Conservation (phyloP, 495 filamentous ascomycete species). For the Aspergillus bridgeri region DNA sequence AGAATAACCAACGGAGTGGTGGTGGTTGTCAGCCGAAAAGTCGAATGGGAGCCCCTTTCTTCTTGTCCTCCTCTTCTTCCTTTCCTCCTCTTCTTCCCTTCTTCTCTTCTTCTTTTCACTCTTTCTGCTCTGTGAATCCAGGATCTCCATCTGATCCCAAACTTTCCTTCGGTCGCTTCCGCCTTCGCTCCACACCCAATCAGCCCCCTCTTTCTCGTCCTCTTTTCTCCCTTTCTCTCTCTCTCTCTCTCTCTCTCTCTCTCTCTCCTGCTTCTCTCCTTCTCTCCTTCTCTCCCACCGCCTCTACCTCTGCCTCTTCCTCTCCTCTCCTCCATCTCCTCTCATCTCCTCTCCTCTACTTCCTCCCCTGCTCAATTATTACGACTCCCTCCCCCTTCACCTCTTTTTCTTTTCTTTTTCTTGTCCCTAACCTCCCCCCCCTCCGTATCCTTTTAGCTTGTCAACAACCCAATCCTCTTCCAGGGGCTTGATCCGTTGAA, state of each 20-base stretch:
- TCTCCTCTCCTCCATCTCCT: conserved; percentile 10
- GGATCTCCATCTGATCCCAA: too few relatives aligned
- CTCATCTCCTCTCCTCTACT: conserved; percentile 12
- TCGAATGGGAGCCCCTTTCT: too few relatives aligned
- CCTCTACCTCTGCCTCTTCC: conserved; percentile 20
- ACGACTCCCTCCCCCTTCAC: too few relatives aligned
- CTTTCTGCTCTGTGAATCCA: conserved; percentile 18
- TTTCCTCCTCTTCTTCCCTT: conserved; percentile 16
- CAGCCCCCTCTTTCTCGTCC: conserved; percentile 13
- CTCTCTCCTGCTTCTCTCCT: conserved; percentile 12
- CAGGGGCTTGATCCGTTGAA: conserved; percentile 31
- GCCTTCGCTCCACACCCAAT: conserved; percentile 27
- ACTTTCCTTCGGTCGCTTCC: conserved; percentile 27
- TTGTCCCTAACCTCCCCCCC: conserved; percentile 10
- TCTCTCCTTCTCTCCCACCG: conserved; percentile 15
- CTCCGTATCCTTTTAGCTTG: conserved; percentile 20
- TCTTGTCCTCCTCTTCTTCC: conserved; percentile 4
- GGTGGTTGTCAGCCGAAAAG: too few relatives aligned
- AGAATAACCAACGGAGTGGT: too few relatives aligned
- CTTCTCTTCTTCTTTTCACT: conserved; percentile 8
- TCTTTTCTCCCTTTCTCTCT: conserved; percentile 19
- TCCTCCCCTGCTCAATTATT: too few relatives aligned
- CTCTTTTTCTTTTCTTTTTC: conserved; percentile 14
- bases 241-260: conserved; percentile 18
- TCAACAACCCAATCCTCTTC: conserved; percentile 14